phyloP scores from a whole-genome alignment of 83 land plant species.

The Diphasiastrum complanatum region DNA sequence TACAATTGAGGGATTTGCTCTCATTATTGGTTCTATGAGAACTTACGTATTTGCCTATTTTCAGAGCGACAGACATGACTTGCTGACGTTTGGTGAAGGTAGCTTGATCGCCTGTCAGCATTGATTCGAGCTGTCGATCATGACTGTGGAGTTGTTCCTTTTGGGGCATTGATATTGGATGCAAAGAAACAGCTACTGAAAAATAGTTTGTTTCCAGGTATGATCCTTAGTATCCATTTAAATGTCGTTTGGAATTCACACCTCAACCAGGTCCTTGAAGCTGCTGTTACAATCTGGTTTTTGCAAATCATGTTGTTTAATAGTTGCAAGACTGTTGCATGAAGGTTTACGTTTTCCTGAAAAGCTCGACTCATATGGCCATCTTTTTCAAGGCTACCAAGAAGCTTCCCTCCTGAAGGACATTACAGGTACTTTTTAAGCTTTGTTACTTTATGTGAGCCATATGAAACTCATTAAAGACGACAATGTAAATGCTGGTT shows the following conservation, averaged over 20 bases:
- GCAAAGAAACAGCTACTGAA: constrained; percentile 19
- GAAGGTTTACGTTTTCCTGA: constrained; percentile 6
- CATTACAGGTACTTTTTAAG: constrained; percentile 3
- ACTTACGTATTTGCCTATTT: too few species aligned
- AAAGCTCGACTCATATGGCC: constrained; percentile 18
- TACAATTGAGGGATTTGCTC: background rate
- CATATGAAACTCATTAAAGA: too few species aligned
- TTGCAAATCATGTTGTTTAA: background rate
- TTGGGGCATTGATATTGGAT: constrained; percentile 2
- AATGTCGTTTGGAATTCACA: background rate
- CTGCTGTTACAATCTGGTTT: background rate
- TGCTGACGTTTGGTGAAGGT: too few species aligned
- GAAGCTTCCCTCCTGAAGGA: constrained; percentile 17
- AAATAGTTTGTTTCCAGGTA: constrained; percentile 23
- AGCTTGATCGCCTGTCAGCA: constrained; percentile 20
- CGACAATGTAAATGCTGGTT: too few species aligned
- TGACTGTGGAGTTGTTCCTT: constrained; percentile 24
- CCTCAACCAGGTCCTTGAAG: background rate
- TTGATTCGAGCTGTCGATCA: constrained; percentile 17
- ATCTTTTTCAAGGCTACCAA: constrained; percentile 21
- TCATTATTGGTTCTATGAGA: background rate
- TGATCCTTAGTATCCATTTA: background rate
- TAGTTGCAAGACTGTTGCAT: background rate
- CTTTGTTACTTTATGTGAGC: too few species aligned
- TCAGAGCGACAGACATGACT: too few species aligned